phyloP scores from a whole-genome alignment of 495 filamentous ascomycete species.

The Xanthoparmelia taractica region DNA sequence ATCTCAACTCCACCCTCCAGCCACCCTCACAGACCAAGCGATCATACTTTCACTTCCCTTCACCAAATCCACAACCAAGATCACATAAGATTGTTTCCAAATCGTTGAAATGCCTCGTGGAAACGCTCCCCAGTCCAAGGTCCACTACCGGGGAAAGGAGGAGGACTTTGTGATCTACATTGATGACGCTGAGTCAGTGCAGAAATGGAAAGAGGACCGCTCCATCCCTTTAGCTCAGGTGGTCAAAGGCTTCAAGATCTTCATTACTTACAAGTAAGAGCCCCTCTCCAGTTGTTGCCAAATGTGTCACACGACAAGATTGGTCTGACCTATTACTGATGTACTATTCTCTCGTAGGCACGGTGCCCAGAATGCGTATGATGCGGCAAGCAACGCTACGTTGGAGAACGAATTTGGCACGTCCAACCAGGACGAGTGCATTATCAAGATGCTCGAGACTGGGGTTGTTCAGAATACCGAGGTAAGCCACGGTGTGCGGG shows the following conservation, averaged over 20 bases:
- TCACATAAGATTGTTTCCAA: constrained; percentile 11
- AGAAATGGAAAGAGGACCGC: constrained; percentile 78
- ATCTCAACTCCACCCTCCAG: neutral
- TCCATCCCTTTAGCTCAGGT: constrained; percentile 73
- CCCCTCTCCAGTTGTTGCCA: neutral
- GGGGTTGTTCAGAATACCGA: constrained; percentile 59
- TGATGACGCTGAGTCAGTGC: constrained; percentile 59
- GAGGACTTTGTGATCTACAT: constrained; percentile 92
- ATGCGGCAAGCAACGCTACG: constrained; percentile 61
- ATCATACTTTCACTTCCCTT: neutral
- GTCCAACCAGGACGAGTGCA: constrained; percentile 62
- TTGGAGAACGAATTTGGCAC: constrained; percentile 89
- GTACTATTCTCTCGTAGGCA: constrained; percentile 47
- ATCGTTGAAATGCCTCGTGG: constrained; percentile 61
- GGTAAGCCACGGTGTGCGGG: constrained; percentile 42
- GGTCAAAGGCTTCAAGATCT: constrained; percentile 83
- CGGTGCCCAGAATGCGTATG: constrained; percentile 71
- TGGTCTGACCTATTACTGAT: neutral
- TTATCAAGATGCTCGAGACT: constrained; percentile 70
- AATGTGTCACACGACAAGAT: neutral
- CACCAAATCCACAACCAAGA: neutral
- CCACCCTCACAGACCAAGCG: neutral
- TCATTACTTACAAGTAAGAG: constrained; percentile 79
- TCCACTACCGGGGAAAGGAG: constrained; percentile 80
- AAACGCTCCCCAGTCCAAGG: constrained; percentile 65